Evolutionary conservation across 345 rosid species (phyloP).

Genomic region (Arabis alpina): DNA sequence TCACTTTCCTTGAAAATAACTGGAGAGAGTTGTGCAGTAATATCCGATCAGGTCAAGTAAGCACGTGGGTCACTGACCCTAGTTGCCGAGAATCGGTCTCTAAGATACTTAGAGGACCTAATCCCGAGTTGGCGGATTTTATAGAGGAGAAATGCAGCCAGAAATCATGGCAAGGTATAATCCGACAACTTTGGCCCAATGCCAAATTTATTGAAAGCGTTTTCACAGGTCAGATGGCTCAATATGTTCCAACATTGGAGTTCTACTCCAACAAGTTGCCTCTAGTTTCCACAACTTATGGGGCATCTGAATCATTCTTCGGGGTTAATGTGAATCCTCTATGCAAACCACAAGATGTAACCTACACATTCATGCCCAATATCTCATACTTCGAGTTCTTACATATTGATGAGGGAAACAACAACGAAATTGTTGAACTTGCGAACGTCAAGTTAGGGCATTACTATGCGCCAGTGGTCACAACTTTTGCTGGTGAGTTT

Average conservation of each 20-base stretch:
- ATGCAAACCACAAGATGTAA: slow-evolving; percentile 57
- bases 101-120: slow-evolving; percentile 41
- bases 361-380: slow-evolving; percentile 67
- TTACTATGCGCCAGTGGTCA: slow-evolving; percentile 60
- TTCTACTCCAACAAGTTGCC: slow-evolving; percentile 64
- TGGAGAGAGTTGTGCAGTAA: slow-evolving; percentile 58
- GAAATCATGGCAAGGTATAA: slow-evolving; percentile 66
- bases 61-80: slow-evolving; percentile 61
- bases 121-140: slow-evolving; percentile 49
- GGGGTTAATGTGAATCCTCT: slow-evolving; percentile 62
- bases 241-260: slow-evolving; percentile 49
- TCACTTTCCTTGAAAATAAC: slow-evolving; percentile 59
- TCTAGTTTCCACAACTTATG: slow-evolving; percentile 59
- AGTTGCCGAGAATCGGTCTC: slow-evolving; percentile 48
- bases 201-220: slow-evolving; percentile 62
- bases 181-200: slow-evolving; percentile 61
- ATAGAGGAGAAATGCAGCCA: slow-evolving; percentile 44
- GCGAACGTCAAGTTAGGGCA: slow-evolving; percentile 57
- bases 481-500: slow-evolving; percentile 55
- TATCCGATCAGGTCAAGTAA: slow-evolving; percentile 52
- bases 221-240: slow-evolving; percentile 48
- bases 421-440: slow-evolving; percentile 48
- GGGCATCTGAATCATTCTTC: slow-evolving; percentile 62
- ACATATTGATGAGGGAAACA: slow-evolving; percentile 41
- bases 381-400: slow-evolving; percentile 71